Conservation (phyloP, 2,329 filamentous ascomycete genomes). For the Colletotrichum musicola region DNA sequence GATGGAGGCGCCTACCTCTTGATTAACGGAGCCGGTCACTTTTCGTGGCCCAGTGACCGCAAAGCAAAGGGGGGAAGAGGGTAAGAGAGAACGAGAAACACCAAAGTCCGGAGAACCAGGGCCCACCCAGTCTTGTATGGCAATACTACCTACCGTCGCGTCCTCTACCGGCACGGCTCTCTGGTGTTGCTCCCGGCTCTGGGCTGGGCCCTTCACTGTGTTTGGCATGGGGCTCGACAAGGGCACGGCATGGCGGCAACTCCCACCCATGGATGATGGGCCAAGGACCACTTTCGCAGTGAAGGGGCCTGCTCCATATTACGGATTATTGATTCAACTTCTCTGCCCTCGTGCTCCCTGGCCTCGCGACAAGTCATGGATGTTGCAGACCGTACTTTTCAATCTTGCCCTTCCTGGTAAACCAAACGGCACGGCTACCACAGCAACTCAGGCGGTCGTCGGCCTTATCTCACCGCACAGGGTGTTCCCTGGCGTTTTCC, state of each 20-base stretch:
- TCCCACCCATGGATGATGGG: neutral
- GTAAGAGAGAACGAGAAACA: slow-evolving; percentile 10
- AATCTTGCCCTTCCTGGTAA: neutral
- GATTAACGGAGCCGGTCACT: slow-evolving; percentile 19
- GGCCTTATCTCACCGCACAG: slow-evolving; percentile 24
- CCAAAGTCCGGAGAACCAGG: slow-evolving; percentile 31
- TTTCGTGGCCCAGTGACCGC: slow-evolving; percentile 3
- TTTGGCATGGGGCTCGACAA: slow-evolving; percentile 14
- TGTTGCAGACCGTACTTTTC: neutral
- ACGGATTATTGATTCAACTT: slow-evolving; percentile 3
- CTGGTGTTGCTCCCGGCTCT: slow-evolving; percentile 19
- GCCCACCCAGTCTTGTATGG: neutral
- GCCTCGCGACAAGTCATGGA: neutral
- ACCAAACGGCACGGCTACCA: neutral
- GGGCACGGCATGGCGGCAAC: slow-evolving; percentile 21
- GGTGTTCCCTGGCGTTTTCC: slow-evolving; percentile 14
- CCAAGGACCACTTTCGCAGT: too few relatives aligned
- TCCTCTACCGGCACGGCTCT: slow-evolving; percentile 14
- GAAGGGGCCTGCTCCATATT: too few relatives aligned
- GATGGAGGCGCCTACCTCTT: neutral
- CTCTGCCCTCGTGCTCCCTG: too few relatives aligned
- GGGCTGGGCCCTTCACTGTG: slow-evolving; percentile 10
- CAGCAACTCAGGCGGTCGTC: neutral
- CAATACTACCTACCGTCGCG: slow-evolving; percentile 7
- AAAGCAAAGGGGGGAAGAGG: neutral